These are phyloP conservation scores for Fusarium bactridioides DNA, from an alignment of 2,329 filamentous ascomycete genomes.

Conservation along the genomic window DNA sequence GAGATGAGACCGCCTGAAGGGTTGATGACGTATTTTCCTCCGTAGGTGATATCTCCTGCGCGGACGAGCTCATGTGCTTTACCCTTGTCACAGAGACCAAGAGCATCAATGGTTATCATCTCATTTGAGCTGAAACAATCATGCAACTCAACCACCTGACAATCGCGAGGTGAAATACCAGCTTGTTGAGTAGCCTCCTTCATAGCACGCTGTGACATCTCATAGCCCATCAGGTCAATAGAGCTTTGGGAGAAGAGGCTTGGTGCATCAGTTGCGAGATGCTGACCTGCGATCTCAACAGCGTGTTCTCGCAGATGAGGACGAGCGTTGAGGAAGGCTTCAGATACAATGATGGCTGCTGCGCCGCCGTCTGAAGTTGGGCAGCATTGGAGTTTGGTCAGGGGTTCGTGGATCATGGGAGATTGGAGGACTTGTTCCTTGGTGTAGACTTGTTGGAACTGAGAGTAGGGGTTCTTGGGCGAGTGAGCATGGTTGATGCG, in stretches of 20 bases:
- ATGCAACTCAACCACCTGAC: constrained; percentile 90
- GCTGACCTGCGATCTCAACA: constrained; percentile 88
- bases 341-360: constrained; percentile 86
- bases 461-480: constrained; percentile 94
- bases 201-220: constrained; percentile 80
- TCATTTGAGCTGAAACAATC: constrained; percentile 98
- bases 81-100: constrained; percentile 79
- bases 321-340: constrained; percentile 84
- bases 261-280: constrained; percentile 83
- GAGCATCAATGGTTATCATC: constrained; percentile 87
- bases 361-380: constrained; percentile 94
- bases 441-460: constrained; percentile 93
- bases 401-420: constrained; percentile 81
- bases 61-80: constrained; percentile 94
- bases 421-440: constrained; percentile 80
- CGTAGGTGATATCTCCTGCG: constrained; percentile 89
- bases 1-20: constrained; percentile 94
- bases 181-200: constrained; percentile 77
- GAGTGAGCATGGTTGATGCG: constrained; percentile 93
- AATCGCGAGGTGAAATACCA: constrained; percentile 69
- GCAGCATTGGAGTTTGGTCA: constrained; percentile 99
- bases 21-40: constrained; percentile 84
- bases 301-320: constrained; percentile 84
- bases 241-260: constrained; percentile 79
- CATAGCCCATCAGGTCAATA: constrained; percentile 89